These are phyloP conservation scores for Emergomyces africanus DNA, from an alignment of 2,329 filamentous ascomycete genomes.

Conservation along the genomic window DNA sequence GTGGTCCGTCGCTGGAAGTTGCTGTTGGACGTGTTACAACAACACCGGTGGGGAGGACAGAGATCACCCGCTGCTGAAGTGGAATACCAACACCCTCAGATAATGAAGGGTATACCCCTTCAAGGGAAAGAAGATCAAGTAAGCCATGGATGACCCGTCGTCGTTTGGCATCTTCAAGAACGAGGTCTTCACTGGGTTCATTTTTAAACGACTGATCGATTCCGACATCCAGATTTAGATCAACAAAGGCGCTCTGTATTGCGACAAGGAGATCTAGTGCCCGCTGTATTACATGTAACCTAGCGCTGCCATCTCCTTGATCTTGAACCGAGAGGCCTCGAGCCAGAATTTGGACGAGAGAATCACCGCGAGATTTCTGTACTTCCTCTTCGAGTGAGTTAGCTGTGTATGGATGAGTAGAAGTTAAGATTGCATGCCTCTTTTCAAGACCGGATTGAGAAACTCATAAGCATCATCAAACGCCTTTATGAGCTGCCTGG, in stretches of 20 bases:
- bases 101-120: constrained; percentile 33
- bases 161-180: constrained; percentile 30
- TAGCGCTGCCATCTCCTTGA: constrained; percentile 11
- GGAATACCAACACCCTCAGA: constrained; percentile 32
- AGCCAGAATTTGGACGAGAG: constrained; percentile 24
- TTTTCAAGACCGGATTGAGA: constrained; percentile 26
- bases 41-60: constrained; percentile 30
- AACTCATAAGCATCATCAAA: constrained; percentile 25
- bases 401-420: constrained; percentile 14
- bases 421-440: constrained; percentile 24
- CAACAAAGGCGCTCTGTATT: constrained; percentile 25
- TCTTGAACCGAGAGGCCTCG: constrained; percentile 5
- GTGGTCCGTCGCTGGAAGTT: constrained; percentile 10
- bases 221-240: background rate
- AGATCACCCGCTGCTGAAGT: constrained; percentile 31
- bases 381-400: constrained; percentile 26
- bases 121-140: constrained; percentile 31
- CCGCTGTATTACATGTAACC: constrained; percentile 20
- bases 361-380: constrained; percentile 22
- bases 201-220: background rate
- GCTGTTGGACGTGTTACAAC: constrained; percentile 24
- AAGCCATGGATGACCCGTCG: constrained; percentile 28
- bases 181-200: constrained; percentile 16
- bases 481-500: constrained; percentile 15
- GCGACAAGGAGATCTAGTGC: constrained; percentile 22